Percentiles rank a stretch among this genome's conserved stretches.
phyloP scores from a whole-genome alignment of 2,329 filamentous ascomycete genomes.

The Cordyceps cateniannulata region DNA sequence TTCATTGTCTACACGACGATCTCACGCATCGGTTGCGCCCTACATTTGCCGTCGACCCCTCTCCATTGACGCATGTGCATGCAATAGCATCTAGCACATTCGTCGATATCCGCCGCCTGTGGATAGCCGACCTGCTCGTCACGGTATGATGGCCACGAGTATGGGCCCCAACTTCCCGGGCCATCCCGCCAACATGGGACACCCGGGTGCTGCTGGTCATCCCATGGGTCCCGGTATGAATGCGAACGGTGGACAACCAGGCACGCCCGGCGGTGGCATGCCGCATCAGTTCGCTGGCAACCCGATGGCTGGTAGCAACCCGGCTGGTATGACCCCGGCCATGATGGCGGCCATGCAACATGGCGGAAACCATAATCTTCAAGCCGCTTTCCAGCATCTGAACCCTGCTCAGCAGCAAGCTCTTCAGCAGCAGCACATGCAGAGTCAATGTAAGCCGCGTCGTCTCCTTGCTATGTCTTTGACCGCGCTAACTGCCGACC shows the following conservation, averaged over 20 bases:
- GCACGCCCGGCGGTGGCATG: constrained; percentile 57
- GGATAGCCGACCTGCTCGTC: constrained; percentile 42
- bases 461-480: background rate
- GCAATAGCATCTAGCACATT: constrained; percentile 37
- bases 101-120: constrained; percentile 55
- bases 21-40: background rate
- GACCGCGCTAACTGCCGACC: constrained; percentile 4
- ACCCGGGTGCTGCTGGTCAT: constrained; percentile 62
- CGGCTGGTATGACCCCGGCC: constrained; percentile 64
- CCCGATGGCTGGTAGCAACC: constrained; percentile 67
- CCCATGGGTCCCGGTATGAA: constrained; percentile 57
- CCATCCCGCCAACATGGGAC: constrained; percentile 65
- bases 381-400: constrained; percentile 62
- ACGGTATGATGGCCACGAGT: constrained; percentile 61
- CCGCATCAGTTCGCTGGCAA: constrained; percentile 57
- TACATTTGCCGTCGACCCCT: background rate
- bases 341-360: constrained; percentile 75
- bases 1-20: background rate
- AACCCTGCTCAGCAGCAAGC: constrained; percentile 55
- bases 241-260: constrained; percentile 64
- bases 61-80: constrained; percentile 33
- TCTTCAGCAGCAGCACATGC: constrained; percentile 41
- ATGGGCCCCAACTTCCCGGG: constrained; percentile 58
- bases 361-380: constrained; percentile 57
- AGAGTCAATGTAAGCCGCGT: constrained; percentile 27